Evolutionary conservation across 495 filamentous ascomycete genomes (phyloP).

Genomic region (Daldinia grandis): DNA sequence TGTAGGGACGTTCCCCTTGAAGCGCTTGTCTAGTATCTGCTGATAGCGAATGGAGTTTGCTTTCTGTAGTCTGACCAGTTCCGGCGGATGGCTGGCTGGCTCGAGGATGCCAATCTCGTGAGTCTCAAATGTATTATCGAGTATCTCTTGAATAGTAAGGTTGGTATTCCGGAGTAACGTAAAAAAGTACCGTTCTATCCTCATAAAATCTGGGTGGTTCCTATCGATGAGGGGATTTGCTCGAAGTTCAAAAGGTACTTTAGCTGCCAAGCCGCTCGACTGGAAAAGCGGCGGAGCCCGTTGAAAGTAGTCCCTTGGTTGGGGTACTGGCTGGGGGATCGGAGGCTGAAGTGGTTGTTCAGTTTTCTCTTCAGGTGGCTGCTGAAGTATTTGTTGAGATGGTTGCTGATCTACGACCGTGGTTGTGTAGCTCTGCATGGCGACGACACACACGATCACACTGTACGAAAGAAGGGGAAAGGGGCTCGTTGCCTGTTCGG

Average conservation of each 20-base stretch:
- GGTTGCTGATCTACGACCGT: background rate
- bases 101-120: constrained; percentile 39
- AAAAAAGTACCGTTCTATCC: constrained; percentile 37
- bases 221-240: constrained; percentile 25
- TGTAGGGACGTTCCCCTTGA: constrained; percentile 26
- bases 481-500: background rate
- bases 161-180: constrained; percentile 22
- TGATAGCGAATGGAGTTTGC: constrained; percentile 27
- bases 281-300: background rate
- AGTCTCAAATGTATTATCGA: constrained; percentile 37
- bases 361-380: background rate
- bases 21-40: constrained; percentile 33
- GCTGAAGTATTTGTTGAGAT: background rate
- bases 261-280: background rate
- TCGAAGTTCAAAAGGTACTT: constrained; percentile 24
- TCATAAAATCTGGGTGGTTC: constrained; percentile 22
- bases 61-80: constrained; percentile 27
- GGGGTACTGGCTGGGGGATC: background rate
- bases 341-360: background rate
- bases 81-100: constrained; percentile 22
- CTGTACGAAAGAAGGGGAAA: constrained; percentile 2
- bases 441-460: background rate
- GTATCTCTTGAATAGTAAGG: constrained; percentile 33
- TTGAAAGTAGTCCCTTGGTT: constrained; percentile 3
- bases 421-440: constrained; percentile 7